A percentile compares a stretch with the other conserved stretches of the same genome.
Conservation (phyloP, 1,284 basidiomycete genomes). For the Leccinum variabile region DNA sequence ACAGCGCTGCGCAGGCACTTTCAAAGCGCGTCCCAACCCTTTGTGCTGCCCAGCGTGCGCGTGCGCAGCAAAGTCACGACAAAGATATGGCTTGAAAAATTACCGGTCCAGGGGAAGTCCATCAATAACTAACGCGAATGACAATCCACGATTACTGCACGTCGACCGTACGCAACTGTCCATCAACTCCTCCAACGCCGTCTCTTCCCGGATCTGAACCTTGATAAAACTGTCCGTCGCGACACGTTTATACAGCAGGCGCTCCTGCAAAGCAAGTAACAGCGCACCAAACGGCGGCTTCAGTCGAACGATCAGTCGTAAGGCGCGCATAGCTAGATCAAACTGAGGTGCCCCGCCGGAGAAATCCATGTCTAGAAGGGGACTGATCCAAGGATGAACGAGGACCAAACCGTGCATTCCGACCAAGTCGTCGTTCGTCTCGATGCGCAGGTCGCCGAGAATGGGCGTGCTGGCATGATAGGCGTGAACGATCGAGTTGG, state of each 20-base stretch:
- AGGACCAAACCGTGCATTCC: not conserved
- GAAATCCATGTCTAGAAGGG: not conserved
- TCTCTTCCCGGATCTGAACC: not conserved
- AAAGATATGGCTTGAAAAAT: too few species aligned
- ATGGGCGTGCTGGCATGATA: not conserved
- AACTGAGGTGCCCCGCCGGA: rapidly evolving
- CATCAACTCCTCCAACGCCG: not conserved
- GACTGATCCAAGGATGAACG: not conserved
- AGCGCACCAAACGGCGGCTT: not conserved
- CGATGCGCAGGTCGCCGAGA: not conserved
- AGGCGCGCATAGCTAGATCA: not conserved
- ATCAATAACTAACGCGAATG: too few species aligned
- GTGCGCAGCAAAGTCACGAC: too few species aligned
- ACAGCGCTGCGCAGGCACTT: too few species aligned
- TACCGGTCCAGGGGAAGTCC: too few species aligned
- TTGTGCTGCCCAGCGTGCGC: too few species aligned
- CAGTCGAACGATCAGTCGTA: not conserved
- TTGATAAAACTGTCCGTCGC: not conserved
- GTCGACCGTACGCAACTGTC: too few species aligned
- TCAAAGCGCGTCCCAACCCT: too few species aligned
- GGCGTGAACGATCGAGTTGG: not conserved
- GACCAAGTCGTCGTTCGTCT: not conserved
- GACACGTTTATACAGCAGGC: not conserved
- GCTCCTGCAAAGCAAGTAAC: not conserved
- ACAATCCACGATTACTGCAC: too few species aligned